Base-by-base conservation (phyloP, 345 rosid genomes). In the Citrus hindsii region DNA sequence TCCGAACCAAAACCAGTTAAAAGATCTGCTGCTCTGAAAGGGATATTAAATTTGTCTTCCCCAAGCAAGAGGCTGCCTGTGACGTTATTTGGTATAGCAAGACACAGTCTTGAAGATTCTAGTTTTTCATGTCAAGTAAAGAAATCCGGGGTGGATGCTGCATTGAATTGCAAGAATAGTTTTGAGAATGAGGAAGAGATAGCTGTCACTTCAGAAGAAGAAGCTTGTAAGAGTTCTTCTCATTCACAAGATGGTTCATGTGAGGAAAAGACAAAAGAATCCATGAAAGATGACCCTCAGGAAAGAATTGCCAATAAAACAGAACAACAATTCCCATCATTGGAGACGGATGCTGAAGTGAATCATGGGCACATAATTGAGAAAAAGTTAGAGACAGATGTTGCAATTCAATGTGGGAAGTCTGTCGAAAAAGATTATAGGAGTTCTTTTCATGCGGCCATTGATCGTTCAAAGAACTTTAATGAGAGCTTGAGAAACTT, bases 51-150 rank as follows among this genome's bases (percentile, higher is more conserved):
- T 74, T 79, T 82, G 79, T 86, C 89, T 61, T 84, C 88, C 79
- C 90, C 88, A 42, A 79, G 81, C 55, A 88, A 89, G 73, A 79
- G 75, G 76, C 84, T 78, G 22, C 83, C 85, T 24, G 77, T 92
- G 72, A 92, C 97, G 42, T 79, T 95, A 55, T 93, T 95, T 83
- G 95, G 95, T 55, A 90, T 89, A 79, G 94, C 95, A 63, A 86
- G 98, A 81, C 80, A 83, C 32, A 77, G 86, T 63, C 79, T 87
- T 66, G 76, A 79, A 12, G 86, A 79, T 78, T 85, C 84, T 77
- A 71, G 71, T 63, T 76, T 69, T 66, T 65, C 76, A 9, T 76
- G 67, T 3, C 70, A 69, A 32, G 55, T 84, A 73, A 80, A 64
- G 60, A 77, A 69, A 64, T 37, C 59, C 33, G 5, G 60, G 75